Conservation (phyloP, 2,329 filamentous ascomycete species). For the Incumbomyces delicatus region DNA sequence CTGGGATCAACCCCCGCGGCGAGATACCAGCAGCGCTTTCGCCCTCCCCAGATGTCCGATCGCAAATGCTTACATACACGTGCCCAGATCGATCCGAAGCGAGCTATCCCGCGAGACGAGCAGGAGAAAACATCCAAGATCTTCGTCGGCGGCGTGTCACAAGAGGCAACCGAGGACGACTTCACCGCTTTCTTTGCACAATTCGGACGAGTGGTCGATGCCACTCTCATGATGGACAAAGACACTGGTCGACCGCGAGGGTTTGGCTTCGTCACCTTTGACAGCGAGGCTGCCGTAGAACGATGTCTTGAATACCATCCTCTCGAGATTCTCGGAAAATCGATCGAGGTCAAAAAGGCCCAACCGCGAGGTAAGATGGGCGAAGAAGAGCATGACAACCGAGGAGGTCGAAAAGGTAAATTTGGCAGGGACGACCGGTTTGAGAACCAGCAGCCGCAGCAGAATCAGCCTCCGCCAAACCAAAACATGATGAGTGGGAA, state of each 20-base stretch:
- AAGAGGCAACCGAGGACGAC: slow-evolving; percentile 91
- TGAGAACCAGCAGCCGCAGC: slow-evolving; percentile 37
- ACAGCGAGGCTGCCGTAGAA: slow-evolving; percentile 90
- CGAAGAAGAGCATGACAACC: slow-evolving; percentile 69
- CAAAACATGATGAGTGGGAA: slow-evolving; percentile 25
- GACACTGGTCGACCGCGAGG: slow-evolving; percentile 93
- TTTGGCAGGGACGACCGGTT: slow-evolving; percentile 31
- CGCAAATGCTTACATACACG: slow-evolving; percentile 21
- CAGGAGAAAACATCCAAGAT: slow-evolving; percentile 98
- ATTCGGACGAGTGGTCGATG: slow-evolving; percentile 91
- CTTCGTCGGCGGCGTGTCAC: slow-evolving; percentile 93
- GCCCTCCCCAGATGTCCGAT: slow-evolving; percentile 3
- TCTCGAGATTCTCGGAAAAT: slow-evolving; percentile 87
- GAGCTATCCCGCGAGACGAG: slow-evolving; percentile 92
- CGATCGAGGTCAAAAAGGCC: slow-evolving; percentile 96
- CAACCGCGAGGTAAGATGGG: slow-evolving; percentile 90
- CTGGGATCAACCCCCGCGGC: slow-evolving; percentile 9
- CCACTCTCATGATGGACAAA: slow-evolving; percentile 99
- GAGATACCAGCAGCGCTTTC: slow-evolving; percentile 1
- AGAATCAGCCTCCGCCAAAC: slow-evolving; percentile 32
- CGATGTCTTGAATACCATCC: slow-evolving; percentile 67
- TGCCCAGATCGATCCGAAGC: slow-evolving; percentile 85
- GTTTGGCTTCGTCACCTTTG: slow-evolving; percentile 97
- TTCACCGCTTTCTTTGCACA: slow-evolving; percentile 96
- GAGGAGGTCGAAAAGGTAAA: slow-evolving; percentile 35